Percentiles rank a stretch among this genome's conserved stretches.
These are phyloP conservation scores for Lyophyllum atratum DNA, from an alignment of 768 basidiomycete species.

Conservation along the genomic window DNA sequence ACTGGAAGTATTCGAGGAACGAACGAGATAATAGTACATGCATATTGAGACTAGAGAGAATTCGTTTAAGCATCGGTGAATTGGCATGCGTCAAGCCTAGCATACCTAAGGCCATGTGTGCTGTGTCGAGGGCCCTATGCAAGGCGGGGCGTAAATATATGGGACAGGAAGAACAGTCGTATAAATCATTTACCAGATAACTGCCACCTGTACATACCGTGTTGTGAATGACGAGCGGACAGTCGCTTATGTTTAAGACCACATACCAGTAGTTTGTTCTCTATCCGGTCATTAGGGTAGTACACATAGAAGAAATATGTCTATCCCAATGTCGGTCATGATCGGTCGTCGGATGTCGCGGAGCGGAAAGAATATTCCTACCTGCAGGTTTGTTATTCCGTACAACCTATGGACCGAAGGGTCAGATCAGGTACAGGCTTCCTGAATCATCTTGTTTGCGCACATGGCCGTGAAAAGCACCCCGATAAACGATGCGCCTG, in stretches of 20 bases:
- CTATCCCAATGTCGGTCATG: slow-evolving; percentile 16
- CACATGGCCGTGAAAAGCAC: slow-evolving; percentile 35
- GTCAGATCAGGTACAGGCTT: background rate
- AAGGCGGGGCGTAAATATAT: background rate
- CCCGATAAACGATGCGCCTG: slow-evolving; percentile 28
- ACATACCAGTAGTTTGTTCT: slow-evolving; percentile 28
- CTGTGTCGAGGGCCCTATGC: slow-evolving; percentile 30
- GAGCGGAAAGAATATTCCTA: slow-evolving; percentile 1
- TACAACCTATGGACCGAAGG: slow-evolving; percentile 26
- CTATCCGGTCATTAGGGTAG: slow-evolving; percentile 31
- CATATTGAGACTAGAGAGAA: slow-evolving; percentile 26
- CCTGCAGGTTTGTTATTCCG: slow-evolving; percentile 38
- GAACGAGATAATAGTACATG: slow-evolving; percentile 41
- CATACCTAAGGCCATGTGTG: slow-evolving; percentile 32
- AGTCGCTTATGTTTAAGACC: background rate
- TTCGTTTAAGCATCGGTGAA: background rate
- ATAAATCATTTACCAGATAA: slow-evolving; percentile 25
- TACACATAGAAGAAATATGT: slow-evolving; percentile 36
- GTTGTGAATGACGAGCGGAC: background rate
- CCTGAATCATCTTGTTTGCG: slow-evolving; percentile 4
- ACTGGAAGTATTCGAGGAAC: background rate
- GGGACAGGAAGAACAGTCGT: background rate
- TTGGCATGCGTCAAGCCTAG: background rate
- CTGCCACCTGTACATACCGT: slow-evolving; percentile 22
- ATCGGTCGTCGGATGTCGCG: background rate